Evolutionary conservation across 208 protist species (phyloP).

Genomic region (Leishmania lainsoni): DNA sequence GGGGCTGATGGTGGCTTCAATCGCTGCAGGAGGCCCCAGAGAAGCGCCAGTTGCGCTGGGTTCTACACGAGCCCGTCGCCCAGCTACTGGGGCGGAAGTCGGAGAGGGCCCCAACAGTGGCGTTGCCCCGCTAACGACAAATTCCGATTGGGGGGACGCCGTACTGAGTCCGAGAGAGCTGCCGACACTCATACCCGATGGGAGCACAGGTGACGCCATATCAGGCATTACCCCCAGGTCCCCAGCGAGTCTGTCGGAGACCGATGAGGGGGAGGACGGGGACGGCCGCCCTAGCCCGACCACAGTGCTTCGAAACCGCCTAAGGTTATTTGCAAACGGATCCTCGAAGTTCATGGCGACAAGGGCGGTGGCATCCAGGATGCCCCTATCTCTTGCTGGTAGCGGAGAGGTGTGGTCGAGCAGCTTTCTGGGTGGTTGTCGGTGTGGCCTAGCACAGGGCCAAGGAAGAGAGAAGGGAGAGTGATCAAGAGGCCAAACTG

Average conservation of each 20-base stretch:
- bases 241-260: background rate
- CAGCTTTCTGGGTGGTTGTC: background rate
- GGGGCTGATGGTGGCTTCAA: background rate
- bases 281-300: constrained; percentile 13
- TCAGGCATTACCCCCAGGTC: background rate
- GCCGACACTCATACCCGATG: constrained; percentile 1
- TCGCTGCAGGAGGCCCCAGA: background rate
- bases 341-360: constrained; percentile 67
- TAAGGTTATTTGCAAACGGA: constrained; percentile 68
- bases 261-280: constrained; percentile 10
- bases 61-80: constrained; percentile 21
- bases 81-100: constrained; percentile 22
- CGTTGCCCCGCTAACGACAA: background rate
- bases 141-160: background rate
- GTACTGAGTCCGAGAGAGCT: constrained; percentile 5
- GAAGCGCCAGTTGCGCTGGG: background rate
- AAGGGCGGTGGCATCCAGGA: background rate
- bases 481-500: background rate
- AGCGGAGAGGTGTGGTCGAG: background rate
- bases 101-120: constrained; percentile 7
- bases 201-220: background rate
- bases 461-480: background rate
- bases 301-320: constrained; percentile 26
- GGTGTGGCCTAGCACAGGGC: too few species aligned
- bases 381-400: background rate